Evolutionary conservation across 1,139 yeast species (phyloP), one percentile per base, ranked within the genome.

Genomic region (Taphrina populina): DNA sequence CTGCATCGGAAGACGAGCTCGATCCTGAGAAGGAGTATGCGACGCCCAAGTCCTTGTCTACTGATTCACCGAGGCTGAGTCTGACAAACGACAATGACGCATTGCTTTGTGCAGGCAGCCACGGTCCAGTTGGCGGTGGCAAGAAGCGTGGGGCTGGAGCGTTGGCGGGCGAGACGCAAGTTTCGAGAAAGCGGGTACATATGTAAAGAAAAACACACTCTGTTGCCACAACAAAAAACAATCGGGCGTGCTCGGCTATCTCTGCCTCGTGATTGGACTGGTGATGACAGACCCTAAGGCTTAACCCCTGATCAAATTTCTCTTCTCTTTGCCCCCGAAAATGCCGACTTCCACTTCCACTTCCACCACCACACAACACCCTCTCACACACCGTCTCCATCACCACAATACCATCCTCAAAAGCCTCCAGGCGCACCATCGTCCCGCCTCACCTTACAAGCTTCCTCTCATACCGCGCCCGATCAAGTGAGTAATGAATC

Each of bases 341-440:
- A 7, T 13, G 10, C 44, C 17, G 15, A 11, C 29, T 24, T 13
- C 19, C 45, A 24, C 45, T 17, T 17, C 45, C 32, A 24, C 45
- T 34, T 26, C 45, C 45, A 27, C 8, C 45, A 40, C 17, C 45
- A 24, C 17, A 32, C 36, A 10, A 33, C 36, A 24, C 32, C 45
- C 44, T 39, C 36, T n/a, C 24, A 23, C 15, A 27, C 43, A 17
- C 24, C 43, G 24, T 23, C 27, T 29, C 21, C 43, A 27, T 23
- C 43, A 37, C 43, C 43, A 37, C 43, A n/a, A n/a, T n/a, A 37
- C 43, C 40, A 37, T 37, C 43, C 43, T 37, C 43, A 37, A 37
- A 37, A 37, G 24, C 29, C 43, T 29, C 43, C 24, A 29, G 43
- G 43, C 43, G 43, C 43, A 15, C 8, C 30, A 27, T n/a, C n/a